A percentile compares a stretch with the other conserved stretches of the same genome.
Conservation (phyloP, 169 alveolate genomes). For the Besnoitia besnoiti region DNA sequence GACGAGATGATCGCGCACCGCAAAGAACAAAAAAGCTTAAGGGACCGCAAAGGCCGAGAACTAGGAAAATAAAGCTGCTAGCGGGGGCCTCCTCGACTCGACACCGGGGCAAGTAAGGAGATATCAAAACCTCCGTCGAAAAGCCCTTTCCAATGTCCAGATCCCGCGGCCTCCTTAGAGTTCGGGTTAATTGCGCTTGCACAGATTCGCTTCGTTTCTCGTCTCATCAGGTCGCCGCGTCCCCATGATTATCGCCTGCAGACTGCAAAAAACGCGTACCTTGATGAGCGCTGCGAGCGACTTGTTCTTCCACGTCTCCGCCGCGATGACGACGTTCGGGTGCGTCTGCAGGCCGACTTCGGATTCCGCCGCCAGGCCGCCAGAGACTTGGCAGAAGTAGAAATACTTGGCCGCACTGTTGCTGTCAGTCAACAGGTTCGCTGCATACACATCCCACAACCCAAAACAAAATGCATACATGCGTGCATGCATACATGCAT, state of each 20-base stretch:
- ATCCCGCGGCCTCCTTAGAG: too few species aligned
- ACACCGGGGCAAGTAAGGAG: too few species aligned
- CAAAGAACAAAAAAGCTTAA: too few species aligned
- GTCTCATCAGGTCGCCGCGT: not conserved
- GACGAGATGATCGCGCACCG: too few species aligned
- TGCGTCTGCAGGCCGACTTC: conserved; percentile 96
- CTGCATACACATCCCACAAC: not conserved
- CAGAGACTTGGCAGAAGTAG: conserved; percentile 96
- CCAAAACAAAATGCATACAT: not conserved
- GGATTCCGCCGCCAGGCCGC: conserved; percentile 89
- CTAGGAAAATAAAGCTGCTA: too few species aligned
- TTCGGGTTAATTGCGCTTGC: too few species aligned
- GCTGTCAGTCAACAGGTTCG: conserved; percentile 95
- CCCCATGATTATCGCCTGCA: too few species aligned
- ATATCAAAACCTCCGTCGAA: too few species aligned
- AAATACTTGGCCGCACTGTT: conserved; percentile 96
- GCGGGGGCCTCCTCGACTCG: too few species aligned
- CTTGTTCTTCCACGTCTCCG: conserved; percentile 87
- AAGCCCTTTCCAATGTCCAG: too few species aligned
- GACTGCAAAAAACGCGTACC: not conserved
- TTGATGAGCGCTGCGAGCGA: conserved; percentile 73
- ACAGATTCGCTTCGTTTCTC: too few species aligned
- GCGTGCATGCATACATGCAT: not conserved
- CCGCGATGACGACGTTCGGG: conserved; percentile 93
- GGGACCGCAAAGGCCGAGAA: too few species aligned